Evolutionary conservation across 2,329 filamentous ascomycete genomes (phyloP).

Genomic region (Aspergillus sp.): DNA sequence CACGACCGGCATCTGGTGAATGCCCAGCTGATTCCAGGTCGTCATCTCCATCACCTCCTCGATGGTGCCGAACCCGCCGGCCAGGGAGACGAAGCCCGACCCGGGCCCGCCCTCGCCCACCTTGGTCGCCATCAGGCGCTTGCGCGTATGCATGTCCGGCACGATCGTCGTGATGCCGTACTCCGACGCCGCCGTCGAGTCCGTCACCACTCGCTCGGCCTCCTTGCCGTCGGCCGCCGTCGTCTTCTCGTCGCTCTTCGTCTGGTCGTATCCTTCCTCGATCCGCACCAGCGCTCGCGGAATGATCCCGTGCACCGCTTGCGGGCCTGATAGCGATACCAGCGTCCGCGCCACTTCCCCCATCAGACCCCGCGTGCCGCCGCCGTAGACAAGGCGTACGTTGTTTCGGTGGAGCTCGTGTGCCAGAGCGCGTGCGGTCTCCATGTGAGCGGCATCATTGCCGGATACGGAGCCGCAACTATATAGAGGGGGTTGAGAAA

Average conservation of each 20-base stretch:
- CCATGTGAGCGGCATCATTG: slow-evolving; percentile 69
- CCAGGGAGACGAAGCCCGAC: slow-evolving; percentile 83
- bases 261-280: slow-evolving; percentile 51
- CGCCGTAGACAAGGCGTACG: slow-evolving; percentile 88
- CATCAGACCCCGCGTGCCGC: slow-evolving; percentile 93
- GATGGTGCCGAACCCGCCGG: slow-evolving; percentile 89
- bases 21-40: slow-evolving; percentile 91
- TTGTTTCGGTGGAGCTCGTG: slow-evolving; percentile 70
- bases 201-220: slow-evolving; percentile 60
- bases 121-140: slow-evolving; percentile 87
- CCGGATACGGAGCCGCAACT: slow-evolving; percentile 81
- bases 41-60: slow-evolving; percentile 97
- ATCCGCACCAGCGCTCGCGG: slow-evolving; percentile 78
- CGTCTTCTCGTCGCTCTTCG: slow-evolving; percentile 28
- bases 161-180: slow-evolving; percentile 89
- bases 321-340: slow-evolving; percentile 75
- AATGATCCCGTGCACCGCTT: slow-evolving; percentile 89
- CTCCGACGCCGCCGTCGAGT: slow-evolving; percentile 37
- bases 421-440: slow-evolving; percentile 75
- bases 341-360: slow-evolving; percentile 87
- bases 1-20: slow-evolving; percentile 77
- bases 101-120: slow-evolving; percentile 79
- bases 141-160: slow-evolving; percentile 93
- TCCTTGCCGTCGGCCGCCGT: slow-evolving; percentile 43
- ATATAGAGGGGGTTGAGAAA: background rate